A percentile compares a stretch with the other conserved stretches of the same genome.
Evolutionary conservation across 1,284 basidiomycete genomes (phyloP).

Genomic region (Rugosomyces carneus): DNA sequence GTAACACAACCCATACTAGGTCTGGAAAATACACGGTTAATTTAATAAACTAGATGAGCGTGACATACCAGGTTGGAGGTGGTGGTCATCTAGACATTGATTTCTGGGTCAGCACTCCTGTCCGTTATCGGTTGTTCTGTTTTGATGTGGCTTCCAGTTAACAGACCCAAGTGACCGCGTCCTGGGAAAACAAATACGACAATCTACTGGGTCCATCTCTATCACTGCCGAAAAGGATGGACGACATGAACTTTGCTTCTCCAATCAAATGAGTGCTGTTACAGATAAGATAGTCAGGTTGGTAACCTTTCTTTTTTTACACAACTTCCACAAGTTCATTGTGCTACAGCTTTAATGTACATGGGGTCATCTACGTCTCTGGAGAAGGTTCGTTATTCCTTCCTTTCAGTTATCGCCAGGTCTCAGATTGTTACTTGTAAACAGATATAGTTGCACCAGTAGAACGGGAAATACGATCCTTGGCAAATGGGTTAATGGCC

Average conservation of each 20-base stretch:
- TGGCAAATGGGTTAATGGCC: constrained; percentile 80
- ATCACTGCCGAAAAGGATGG: constrained; percentile 87
- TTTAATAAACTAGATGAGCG: constrained; percentile 76
- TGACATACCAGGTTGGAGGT: constrained; percentile 97
- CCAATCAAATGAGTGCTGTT: constrained; percentile 94
- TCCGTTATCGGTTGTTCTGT: neutral
- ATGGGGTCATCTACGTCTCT: constrained; percentile 90
- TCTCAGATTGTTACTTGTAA: neutral
- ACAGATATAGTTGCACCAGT: constrained; percentile 85
- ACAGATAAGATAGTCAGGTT: constrained; percentile 93
- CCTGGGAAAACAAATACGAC: constrained; percentile 76
- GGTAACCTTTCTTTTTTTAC: constrained; percentile 21
- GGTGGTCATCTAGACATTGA: constrained; percentile 97
- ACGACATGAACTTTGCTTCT: constrained; percentile 94
- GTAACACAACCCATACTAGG: constrained; percentile 32
- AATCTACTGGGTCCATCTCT: constrained; percentile 86
- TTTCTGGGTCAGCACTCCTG: constrained; percentile 67
- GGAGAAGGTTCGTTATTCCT: constrained; percentile 60
- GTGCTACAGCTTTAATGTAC: constrained; percentile 91
- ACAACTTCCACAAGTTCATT: constrained; percentile 2
- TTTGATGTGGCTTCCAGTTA: constrained; percentile 43
- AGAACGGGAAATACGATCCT: constrained; percentile 87
- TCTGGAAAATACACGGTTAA: constrained; percentile 3
- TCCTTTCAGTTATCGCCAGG: neutral
- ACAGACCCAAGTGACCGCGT: constrained; percentile 66